Evolutionary conservation across 768 basidiomycete genomes (phyloP), one percentile per base, ranked within the genome.

Genomic region (Tephrocybe sp.): DNA sequence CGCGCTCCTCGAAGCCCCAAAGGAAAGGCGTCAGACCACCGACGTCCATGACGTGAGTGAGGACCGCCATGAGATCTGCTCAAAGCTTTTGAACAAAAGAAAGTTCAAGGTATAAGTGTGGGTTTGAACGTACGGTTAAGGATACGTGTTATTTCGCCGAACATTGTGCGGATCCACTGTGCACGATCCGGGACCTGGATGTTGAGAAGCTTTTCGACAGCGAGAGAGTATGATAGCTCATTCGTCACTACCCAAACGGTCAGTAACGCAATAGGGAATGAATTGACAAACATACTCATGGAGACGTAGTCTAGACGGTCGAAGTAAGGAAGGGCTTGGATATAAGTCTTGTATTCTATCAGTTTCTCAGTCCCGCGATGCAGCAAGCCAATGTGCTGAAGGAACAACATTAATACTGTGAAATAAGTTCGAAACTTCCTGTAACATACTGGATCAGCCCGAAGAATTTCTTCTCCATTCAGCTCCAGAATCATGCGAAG

Each of bases 1-100:
- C 96, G 50, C 96, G 93, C 71, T 99, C 96, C 72, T 98, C 96
- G 78, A 98, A 98, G 61, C 96, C 96, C 94, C 96, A 99, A 25
- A 99, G 77, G 86, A 98, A 99, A 32, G 96, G 96, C 2, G 96
- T 99, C 9, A 99, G 83, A 52, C 93, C 96, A 67, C 96, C 96
- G 56, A 99, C 96, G 64, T 99, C 93, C 90, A 93, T 94, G 46
- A 90, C 87, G 69, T 95, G 93, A 1, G 95, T 91, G 36, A 99
- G 81, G 54, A 98, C 80, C 54, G 96, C 96, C 96, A 99, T 99
- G 53, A 98, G 75, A 65, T 99, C 90, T 91, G 55, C 5, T 39
- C 18, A 32, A 46, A 17, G 39, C 30, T 33, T 21, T n/a, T 10
- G 21, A 41, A 23, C 17, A 18, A 28, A 30, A 49, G 34, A 51